These are phyloP conservation scores for Cochliopodium minus DNA, from an alignment of 208 protist genomes.

Conservation along the genomic window DNA sequence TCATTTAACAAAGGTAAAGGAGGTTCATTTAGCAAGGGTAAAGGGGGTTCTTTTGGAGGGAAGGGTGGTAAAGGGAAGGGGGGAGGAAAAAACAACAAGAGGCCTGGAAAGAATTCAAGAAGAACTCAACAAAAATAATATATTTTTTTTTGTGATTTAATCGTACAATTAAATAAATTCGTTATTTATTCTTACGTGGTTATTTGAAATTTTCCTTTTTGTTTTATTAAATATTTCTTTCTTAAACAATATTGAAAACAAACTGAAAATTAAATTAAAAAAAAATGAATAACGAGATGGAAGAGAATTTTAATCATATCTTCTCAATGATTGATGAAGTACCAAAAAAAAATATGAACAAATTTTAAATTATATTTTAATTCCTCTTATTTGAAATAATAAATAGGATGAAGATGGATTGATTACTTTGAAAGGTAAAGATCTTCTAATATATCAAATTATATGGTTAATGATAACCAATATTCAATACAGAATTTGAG, in stretches of 20 bases:
- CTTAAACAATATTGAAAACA: not conserved
- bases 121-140: not conserved
- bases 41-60: not conserved
- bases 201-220: no score
- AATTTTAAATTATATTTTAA: not conserved
- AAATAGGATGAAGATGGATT: not conserved
- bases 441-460: not conserved
- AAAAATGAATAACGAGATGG: not conserved
- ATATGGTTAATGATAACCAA: not conserved
- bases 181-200: no score
- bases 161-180: not conserved
- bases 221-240: no score
- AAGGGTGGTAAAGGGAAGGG: not conserved
- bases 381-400: not conserved
- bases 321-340: not conserved
- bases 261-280: not conserved
- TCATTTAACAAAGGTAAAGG: not conserved
- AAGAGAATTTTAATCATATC: not conserved
- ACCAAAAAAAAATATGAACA: not conserved
- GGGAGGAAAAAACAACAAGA: not conserved
- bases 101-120: not conserved
- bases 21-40: not conserved
- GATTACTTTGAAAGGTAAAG: not conserved
- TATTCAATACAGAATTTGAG: not conserved
- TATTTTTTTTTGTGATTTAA: not conserved